Evolutionary conservation across 257 asterid species (phyloP), one percentile per base, ranked within the genome.

Genomic region (Linaria vulgaris): DNA sequence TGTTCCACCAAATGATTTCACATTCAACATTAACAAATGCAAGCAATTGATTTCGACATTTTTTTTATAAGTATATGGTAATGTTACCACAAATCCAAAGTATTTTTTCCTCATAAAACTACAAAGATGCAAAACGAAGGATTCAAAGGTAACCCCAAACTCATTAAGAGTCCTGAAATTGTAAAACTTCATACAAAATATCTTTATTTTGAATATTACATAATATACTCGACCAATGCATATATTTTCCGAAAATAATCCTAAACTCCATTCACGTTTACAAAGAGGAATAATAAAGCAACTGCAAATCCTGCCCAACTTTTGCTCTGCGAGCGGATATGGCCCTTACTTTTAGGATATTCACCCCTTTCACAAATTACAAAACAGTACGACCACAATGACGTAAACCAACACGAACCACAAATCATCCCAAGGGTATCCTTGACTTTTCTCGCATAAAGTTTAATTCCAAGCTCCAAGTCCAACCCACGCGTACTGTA

Each of bases 401-500:
- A 68, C 51, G 34, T 21, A 20, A 45, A 21, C 47, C 51, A 64
- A 14, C 14, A 3, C 46, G 52, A 31, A 31, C 59, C 68, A 50
- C 63, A 1, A 58, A 15, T 17, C 24, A 24, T 1, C 22, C 0
- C 8, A 27, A 64, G 85, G 88, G 74, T 2, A 76, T 3, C 51
- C 1, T 44, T 22, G 85, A 9, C 76, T 69, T 74, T 76, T 52
- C 49, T 1, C 0, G 15, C 30, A 20, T 48, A 75, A 69, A 61
- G 63, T 46, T 64, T 22, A 56, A 65, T 46, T 54, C 58, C 74
- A 43, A 27, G 39, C 67, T 20, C 79, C 67, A 63, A 75, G 79
- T 66, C 88, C 81, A 77, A 73, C 56, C 77, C 88, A 84, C 83
- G 86, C 86, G 75, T 19, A 77, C 82, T 76, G 83, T 76, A 70